Conservation (phyloP, 139 green algal genomes). For the Chlorella sp. region DNA sequence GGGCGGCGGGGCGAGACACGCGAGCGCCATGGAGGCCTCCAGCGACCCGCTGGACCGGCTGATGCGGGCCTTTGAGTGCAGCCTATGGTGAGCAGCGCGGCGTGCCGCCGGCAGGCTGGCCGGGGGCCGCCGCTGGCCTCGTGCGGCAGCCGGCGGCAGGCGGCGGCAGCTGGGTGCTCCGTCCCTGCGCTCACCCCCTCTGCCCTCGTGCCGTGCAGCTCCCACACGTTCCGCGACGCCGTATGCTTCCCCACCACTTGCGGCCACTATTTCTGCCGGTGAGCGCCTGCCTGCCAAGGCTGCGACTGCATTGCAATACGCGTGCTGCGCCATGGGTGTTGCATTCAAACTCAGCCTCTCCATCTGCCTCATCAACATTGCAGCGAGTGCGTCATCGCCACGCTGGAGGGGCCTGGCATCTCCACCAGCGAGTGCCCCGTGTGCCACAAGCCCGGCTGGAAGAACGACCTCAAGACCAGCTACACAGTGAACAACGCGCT, state of each 20-base stretch:
- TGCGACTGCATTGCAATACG: background rate
- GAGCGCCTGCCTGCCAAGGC: background rate
- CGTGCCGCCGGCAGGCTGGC: too few species aligned
- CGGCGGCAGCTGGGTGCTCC: background rate
- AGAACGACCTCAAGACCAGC: constrained; percentile 63
- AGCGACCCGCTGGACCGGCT: too few species aligned
- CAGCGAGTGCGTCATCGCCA: constrained; percentile 62
- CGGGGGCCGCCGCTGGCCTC: background rate
- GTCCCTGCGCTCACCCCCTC: background rate
- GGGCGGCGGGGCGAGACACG: too few species aligned
- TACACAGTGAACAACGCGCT: constrained; percentile 21
- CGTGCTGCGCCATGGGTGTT: background rate
- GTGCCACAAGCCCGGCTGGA: constrained; percentile 67
- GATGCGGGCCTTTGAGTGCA: too few species aligned
- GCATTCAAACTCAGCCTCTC: background rate
- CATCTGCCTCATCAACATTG: background rate
- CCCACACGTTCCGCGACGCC: background rate
- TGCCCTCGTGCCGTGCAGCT: background rate
- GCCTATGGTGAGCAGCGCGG: too few species aligned
- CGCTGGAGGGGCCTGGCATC: constrained; percentile 69
- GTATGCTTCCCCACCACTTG: constrained; percentile 32
- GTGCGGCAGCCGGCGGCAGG: background rate
- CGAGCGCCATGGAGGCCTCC: too few species aligned
- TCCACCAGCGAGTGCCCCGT: constrained; percentile 62
- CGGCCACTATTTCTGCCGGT: constrained; percentile 69